Base-by-base conservation (phyloP, 2,329 filamentous ascomycete species). In the Lachnum nothofagi region DNA sequence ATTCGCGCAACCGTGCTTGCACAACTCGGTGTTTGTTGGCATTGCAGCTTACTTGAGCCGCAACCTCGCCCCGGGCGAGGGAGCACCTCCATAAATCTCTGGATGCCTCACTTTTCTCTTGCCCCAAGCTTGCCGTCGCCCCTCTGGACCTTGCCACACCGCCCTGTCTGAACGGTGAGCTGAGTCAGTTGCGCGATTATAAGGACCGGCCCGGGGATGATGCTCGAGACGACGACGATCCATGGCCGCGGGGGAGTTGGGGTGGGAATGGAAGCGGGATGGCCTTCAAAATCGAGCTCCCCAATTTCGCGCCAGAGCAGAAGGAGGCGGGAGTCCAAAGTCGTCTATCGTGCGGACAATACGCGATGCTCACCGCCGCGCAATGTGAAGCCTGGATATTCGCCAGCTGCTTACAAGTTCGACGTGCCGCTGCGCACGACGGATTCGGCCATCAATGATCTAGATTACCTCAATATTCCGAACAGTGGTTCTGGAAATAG, bases 311-410 rank as follows among this genome's bases (percentile, higher is more conserved):
- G 47, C 16, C 46, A 40, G 43, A 31, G 24, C 24, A 43, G 49
- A 39, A 52, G 44, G 44, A 54, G 53, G 42, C 52, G 59, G 27
- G 51, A 56, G 31, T 53, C 53, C 3, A 60, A 59, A 44, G 44
- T 50, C 8, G 52, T 49, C 23, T 58, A 57, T 29, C 44, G 46
- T 14, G 33, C 20, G 24, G 40, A 29, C 20, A 42, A 42, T 38
- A 42, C 42, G 20, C 22, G 40, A 44, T 41, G 41, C 29, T 41
- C 49, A 5, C 40, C 49, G 2, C 40, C 44, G 16, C 44, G 44
- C 19, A 42, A 41, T 16, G 37, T 48, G 2, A 38, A 17, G 22
- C 33, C 43, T 8, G 23, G 5, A 5, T 23, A 6, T 12, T 33
- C 25, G 33, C n/a, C 27, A n/a, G 12, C 19, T 20, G 37, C 40